These are phyloP conservation scores for Colletotrichum spinosum DNA, from an alignment of 2,329 filamentous ascomycete genomes.

Conservation along the genomic window DNA sequence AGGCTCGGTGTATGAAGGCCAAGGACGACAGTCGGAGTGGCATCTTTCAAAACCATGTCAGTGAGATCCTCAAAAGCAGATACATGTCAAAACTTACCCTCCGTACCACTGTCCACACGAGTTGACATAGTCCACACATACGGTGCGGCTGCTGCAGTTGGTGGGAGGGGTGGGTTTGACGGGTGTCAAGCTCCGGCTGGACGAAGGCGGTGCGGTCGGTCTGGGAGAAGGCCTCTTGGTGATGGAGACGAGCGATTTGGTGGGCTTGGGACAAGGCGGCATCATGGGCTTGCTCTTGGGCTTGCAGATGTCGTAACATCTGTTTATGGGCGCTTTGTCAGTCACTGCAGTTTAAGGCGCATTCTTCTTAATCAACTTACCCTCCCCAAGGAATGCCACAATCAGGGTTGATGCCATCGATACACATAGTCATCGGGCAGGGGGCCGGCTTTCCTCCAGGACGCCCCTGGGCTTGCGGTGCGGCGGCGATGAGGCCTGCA, in stretches of 20 bases:
- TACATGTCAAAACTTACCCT: conserved; percentile 37
- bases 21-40: conserved; percentile 34
- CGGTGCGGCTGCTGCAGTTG: conserved; percentile 42
- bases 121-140: conserved; percentile 40
- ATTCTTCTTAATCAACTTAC: conserved; percentile 36
- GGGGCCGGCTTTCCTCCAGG: neutral
- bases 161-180: neutral
- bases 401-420: conserved; percentile 42
- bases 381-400: conserved; percentile 44
- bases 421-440: conserved; percentile 41
- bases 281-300: conserved; percentile 24
- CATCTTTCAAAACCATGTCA: conserved; percentile 15
- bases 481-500: conserved; percentile 21
- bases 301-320: conserved; percentile 46
- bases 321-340: neutral
- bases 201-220: conserved; percentile 3
- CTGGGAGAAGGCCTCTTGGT: conserved; percentile 1
- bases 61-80: neutral
- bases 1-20: conserved; percentile 37
- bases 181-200: neutral
- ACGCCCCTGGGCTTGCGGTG: conserved; percentile 12
- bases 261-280: conserved; percentile 29
- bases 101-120: conserved; percentile 39
- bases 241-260: conserved; percentile 7
- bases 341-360: neutral